phyloP scores from a whole-genome alignment of 2,329 filamentous ascomycete species.

The Cryphonectria radicalis region DNA sequence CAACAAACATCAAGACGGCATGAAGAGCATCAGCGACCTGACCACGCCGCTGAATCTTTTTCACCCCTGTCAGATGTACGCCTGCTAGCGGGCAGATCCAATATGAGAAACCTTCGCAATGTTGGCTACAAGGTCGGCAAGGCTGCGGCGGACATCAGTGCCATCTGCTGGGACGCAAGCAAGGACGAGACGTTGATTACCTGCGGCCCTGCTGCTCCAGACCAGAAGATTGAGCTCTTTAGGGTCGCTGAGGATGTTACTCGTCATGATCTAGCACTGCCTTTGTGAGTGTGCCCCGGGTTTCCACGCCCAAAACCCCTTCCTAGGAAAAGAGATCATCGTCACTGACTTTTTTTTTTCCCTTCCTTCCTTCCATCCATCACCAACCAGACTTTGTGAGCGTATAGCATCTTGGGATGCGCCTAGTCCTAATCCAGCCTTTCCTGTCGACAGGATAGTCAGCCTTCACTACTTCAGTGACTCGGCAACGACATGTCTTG shows the following conservation, averaged over 20 bases:
- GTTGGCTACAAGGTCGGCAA: slow-evolving; percentile 71
- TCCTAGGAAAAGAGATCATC: neutral
- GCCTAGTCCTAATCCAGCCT: slow-evolving; percentile 75
- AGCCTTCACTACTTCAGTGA: slow-evolving; percentile 86
- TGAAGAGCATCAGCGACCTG: neutral
- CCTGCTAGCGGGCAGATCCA: neutral
- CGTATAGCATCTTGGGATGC: slow-evolving; percentile 86
- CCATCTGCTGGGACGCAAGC: slow-evolving; percentile 83
- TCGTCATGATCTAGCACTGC: slow-evolving; percentile 23
- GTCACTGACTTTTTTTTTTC: neutral
- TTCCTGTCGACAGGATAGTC: slow-evolving; percentile 75
- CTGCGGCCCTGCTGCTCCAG: slow-evolving; percentile 76
- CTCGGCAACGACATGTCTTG: slow-evolving; percentile 74
- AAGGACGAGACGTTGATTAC: slow-evolving; percentile 80
- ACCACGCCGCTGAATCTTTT: neutral
- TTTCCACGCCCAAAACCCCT: neutral
- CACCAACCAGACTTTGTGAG: slow-evolving; percentile 36
- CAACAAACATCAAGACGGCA: slow-evolving; percentile 6
- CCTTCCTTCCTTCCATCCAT: neutral
- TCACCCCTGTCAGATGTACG: neutral
- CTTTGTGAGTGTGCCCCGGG: slow-evolving; percentile 43
- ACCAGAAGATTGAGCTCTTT: slow-evolving; percentile 73
- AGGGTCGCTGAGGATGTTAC: slow-evolving; percentile 52
- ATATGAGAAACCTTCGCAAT: slow-evolving; percentile 90
- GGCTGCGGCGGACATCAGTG: slow-evolving; percentile 67